phyloP scores from a whole-genome alignment of 1,139 yeast genomes.

The Nakaseomyces glabratus region DNA sequence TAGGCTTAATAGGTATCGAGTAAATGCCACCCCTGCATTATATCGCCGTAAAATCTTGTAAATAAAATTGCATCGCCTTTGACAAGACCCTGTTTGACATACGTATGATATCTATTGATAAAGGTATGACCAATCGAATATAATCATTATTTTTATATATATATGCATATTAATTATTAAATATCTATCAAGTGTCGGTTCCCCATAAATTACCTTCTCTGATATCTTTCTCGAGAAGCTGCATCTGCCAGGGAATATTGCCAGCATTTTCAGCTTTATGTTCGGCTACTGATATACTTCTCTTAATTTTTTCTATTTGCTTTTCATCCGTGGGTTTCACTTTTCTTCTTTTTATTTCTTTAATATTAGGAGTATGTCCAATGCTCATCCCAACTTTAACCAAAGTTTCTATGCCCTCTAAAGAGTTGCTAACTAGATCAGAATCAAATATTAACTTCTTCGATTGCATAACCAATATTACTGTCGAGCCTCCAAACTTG shows the following conservation, averaged over 20 bases:
- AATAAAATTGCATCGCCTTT: too few species aligned
- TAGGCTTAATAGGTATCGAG: too few species aligned
- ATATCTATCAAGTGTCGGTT: too few species aligned
- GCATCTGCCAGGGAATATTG: slow-evolving; percentile 33
- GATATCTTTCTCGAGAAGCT: too few species aligned
- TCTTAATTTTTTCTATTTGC: slow-evolving; percentile 45
- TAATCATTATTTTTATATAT: too few species aligned
- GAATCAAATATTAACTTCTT: slow-evolving; percentile 50
- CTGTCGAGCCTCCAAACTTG: slow-evolving; percentile 92
- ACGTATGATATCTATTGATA: too few species aligned
- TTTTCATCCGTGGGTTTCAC: slow-evolving; percentile 43
- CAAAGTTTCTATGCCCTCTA: slow-evolving; percentile 65
- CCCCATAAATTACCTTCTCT: too few species aligned
- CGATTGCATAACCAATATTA: slow-evolving; percentile 48
- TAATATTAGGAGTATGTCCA: slow-evolving; percentile 55
- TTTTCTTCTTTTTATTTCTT: slow-evolving; percentile 44
- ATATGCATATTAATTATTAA: too few species aligned
- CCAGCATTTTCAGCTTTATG: slow-evolving; percentile 17
- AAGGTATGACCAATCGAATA: too few species aligned
- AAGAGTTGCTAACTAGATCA: slow-evolving; percentile 64
- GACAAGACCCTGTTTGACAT: too few species aligned
- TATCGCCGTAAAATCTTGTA: too few species aligned
- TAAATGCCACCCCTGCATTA: too few species aligned
- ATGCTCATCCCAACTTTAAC: slow-evolving; percentile 86
- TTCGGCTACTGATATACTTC: slow-evolving; percentile 45